phyloP scores from a whole-genome alignment of 2,329 filamentous ascomycete genomes.

The Cordyceps fumosorosea region DNA sequence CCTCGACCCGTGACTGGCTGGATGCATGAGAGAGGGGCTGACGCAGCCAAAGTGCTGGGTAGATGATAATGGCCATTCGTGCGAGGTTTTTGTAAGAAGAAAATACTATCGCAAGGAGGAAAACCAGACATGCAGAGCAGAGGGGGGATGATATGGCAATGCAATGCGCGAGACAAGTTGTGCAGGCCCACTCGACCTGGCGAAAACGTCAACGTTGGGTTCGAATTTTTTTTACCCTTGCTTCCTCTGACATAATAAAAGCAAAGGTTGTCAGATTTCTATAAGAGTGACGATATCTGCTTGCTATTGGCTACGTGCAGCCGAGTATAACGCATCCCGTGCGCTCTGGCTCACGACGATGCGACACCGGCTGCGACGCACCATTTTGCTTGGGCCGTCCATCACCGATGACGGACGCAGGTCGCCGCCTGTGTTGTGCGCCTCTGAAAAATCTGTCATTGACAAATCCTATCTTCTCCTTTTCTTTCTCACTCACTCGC shows the following conservation, averaged over 20 bases:
- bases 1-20: slow-evolving; percentile 1
- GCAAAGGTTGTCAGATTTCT: background rate
- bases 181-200: background rate
- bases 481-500: background rate
- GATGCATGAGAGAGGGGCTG: background rate
- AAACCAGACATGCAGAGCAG: background rate
- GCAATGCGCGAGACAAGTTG: background rate
- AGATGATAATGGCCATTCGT: background rate
- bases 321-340: background rate
- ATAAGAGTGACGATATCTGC: background rate
- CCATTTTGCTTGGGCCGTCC: background rate
- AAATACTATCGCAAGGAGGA: background rate
- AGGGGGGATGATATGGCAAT: background rate
- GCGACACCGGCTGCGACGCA: background rate
- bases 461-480: background rate
- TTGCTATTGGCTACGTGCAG: background rate
- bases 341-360: background rate
- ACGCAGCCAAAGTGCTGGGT: background rate
- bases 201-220: background rate
- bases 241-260: background rate
- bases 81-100: background rate
- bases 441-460: background rate
- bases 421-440: background rate
- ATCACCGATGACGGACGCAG: slow-evolving; percentile 8
- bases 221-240: background rate